Evolutionary conservation across 257 asterid species (phyloP).

Genomic region (Marsdenia floribunda): DNA sequence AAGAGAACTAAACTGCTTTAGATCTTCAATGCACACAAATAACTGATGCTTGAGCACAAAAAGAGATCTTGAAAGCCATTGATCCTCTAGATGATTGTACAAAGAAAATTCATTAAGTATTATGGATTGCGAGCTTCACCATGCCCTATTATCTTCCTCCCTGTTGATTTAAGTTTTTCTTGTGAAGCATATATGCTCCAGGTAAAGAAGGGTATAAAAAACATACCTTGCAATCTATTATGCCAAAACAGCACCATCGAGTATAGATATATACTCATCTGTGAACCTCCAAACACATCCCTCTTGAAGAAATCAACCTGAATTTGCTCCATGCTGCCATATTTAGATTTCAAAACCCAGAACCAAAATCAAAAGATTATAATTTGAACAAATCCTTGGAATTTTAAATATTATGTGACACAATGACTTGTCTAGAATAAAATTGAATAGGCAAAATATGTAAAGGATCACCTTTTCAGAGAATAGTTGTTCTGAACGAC

Average conservation of each 20-base stretch:
- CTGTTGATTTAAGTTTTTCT: not conserved
- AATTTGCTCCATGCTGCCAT: conserved; percentile 42
- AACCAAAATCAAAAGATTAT: conserved; percentile 10
- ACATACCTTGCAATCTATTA: conserved; percentile 29
- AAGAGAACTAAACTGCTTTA: conserved; percentile 32
- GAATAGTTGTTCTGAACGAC: conserved; percentile 20
- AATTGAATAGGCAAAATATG: conserved; percentile 1
- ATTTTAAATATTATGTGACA: conserved; percentile 7
- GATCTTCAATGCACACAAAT: conserved; percentile 42
- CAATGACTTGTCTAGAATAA: conserved; percentile 9
- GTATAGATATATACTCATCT: conserved; percentile 35
- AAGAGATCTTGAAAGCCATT: conserved; percentile 43
- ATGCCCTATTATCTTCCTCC: not conserved
- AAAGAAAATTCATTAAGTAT: not conserved
- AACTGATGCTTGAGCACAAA: conserved; percentile 39
- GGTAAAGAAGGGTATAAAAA: not conserved
- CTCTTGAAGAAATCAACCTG: conserved; percentile 33
- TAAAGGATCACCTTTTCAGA: conserved; percentile 37
- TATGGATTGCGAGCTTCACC: not conserved
- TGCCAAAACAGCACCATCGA: conserved; percentile 40
- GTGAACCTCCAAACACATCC: conserved; percentile 32
- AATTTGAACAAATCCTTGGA: not conserved
- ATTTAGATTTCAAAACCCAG: conserved; percentile 15
- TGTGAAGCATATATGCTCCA: not conserved
- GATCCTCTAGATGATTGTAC: conserved; percentile 25